phyloP scores from a whole-genome alignment of 148 eudicot species.

The Limonium bicolor region DNA sequence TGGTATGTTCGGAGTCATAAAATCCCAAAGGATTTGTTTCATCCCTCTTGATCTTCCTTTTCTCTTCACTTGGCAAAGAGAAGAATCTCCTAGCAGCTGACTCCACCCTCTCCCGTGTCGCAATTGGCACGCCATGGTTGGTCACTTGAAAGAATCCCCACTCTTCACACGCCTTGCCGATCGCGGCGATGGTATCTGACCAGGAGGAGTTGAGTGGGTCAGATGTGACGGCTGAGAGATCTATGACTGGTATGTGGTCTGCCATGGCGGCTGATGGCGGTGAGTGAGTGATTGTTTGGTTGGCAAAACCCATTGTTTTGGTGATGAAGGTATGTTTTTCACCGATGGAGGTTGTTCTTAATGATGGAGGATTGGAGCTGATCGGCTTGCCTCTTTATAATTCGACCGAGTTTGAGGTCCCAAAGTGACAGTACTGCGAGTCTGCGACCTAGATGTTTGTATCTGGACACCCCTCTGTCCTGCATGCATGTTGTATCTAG shows the following conservation, averaged over 20 bases:
- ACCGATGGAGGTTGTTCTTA: too few species aligned
- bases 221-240: constrained; percentile 18
- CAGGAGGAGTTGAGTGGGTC: background rate
- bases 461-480: too few species aligned
- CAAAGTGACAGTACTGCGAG: too few species aligned
- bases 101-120: constrained; percentile 11
- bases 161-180: constrained; percentile 23
- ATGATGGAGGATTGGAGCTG: too few species aligned
- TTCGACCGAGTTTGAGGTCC: too few species aligned
- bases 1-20: constrained; percentile 33
- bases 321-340: too few species aligned
- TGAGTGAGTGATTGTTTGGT: too few species aligned
- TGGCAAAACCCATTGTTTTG: too few species aligned
- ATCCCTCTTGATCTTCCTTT: constrained; percentile 25
- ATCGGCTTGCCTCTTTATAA: too few species aligned
- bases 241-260: constrained; percentile 35
- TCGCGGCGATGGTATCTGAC: background rate
- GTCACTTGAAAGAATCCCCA: constrained; percentile 55
- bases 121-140: constrained; percentile 31
- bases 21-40: constrained; percentile 30
- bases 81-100: constrained; percentile 21
- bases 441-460: too few species aligned
- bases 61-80: constrained; percentile 19
- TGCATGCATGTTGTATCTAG: too few species aligned
- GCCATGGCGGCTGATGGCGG: too few species aligned